Evolutionary conservation across 1,139 yeast species (phyloP), one percentile per base, ranked within the genome.

Genomic region (Geotrichum candidum): DNA sequence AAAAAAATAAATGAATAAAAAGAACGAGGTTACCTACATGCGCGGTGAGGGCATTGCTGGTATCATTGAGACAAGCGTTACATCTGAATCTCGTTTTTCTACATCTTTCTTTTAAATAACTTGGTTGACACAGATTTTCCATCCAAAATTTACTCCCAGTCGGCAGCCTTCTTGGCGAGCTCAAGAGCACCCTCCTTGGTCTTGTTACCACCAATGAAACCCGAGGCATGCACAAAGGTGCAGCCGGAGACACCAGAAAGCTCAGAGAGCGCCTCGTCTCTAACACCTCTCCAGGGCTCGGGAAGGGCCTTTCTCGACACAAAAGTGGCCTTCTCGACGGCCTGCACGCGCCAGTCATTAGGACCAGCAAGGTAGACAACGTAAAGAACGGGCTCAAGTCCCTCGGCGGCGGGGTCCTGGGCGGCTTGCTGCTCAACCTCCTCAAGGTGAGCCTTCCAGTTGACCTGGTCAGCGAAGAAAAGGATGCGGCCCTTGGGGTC

Each of bases 381-480:
- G 73, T 90, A 95, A 66, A 88, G 79, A 57, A 85, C 82, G 65
- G 79, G 80, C 45, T 88, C 90, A 63, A 74, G 78, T 33, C 33
- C 23, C 25, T 45, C 51, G 5, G 33, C 23, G 2, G 46, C 48
- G 11, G 59, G 60, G n/a, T 29, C 73, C 65, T 82, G 76, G 63
- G 85, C 90, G 11, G 11, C 7, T 11, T 33, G 7, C 68, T 80
- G 81, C 74, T 91, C 98, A 66, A 90, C 80, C 51, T 80, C 79
- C 72, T 86, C 89, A 61, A 94, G 78, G 73, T 94, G 98, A 70
- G 90, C 97, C 74, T 91, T 92, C 99, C 99, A 94, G 59, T 97
- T 96, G 63, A 91, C 88, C 72, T 87, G 90, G 66, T 81, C 82
- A 25, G 83, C 85, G 66, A 94, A 80, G 2, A 89, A 80, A 15